A percentile compares a stretch with the other conserved stretches of the same genome.
Conservation (phyloP, 768 basidiomycete genomes). For the Mycena alexandri region DNA sequence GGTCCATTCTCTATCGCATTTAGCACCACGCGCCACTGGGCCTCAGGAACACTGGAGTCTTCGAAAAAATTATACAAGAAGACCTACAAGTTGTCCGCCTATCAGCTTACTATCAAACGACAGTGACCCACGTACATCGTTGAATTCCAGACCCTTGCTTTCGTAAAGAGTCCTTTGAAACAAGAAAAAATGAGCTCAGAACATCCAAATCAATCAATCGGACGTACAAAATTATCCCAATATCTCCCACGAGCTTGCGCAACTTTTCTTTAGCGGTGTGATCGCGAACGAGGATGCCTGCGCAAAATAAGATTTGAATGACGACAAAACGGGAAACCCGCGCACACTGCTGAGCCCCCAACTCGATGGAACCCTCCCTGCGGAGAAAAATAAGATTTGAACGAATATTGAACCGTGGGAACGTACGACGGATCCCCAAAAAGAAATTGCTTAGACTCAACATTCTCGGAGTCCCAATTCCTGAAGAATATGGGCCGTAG, state of each 20-base stretch:
- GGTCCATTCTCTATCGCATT: slow-evolving; percentile 51
- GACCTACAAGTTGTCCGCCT: slow-evolving; percentile 52
- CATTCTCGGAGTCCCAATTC: slow-evolving; percentile 57
- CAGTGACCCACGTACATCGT: slow-evolving; percentile 58
- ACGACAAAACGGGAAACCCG: background rate
- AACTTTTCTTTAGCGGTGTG: slow-evolving; percentile 62
- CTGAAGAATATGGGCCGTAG: slow-evolving; percentile 70
- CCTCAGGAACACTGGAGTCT: slow-evolving; percentile 64
- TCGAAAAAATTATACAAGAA: slow-evolving; percentile 82
- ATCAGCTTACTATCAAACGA: background rate
- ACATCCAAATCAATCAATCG: slow-evolving; percentile 54
- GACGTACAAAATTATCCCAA: slow-evolving; percentile 64
- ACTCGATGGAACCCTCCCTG: slow-evolving; percentile 64
- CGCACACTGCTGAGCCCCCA: slow-evolving; percentile 77
- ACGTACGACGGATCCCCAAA: slow-evolving; percentile 61
- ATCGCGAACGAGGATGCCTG: slow-evolving; percentile 80
- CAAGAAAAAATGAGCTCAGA: background rate
- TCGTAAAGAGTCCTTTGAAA: slow-evolving; percentile 64
- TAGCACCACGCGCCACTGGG: slow-evolving; percentile 73
- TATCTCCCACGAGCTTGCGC: slow-evolving; percentile 64
- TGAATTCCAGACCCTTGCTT: slow-evolving; percentile 77
- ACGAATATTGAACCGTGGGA: background rate
- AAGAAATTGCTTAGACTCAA: slow-evolving; percentile 69
- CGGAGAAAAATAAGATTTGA: background rate
- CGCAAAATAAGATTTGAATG: background rate